A percentile compares a stretch with the other conserved stretches of the same genome.
These are phyloP conservation scores for Schoenoplectus tabernaemontani DNA, from an alignment of 202 grass and related monocot genomes.

Conservation along the genomic window DNA sequence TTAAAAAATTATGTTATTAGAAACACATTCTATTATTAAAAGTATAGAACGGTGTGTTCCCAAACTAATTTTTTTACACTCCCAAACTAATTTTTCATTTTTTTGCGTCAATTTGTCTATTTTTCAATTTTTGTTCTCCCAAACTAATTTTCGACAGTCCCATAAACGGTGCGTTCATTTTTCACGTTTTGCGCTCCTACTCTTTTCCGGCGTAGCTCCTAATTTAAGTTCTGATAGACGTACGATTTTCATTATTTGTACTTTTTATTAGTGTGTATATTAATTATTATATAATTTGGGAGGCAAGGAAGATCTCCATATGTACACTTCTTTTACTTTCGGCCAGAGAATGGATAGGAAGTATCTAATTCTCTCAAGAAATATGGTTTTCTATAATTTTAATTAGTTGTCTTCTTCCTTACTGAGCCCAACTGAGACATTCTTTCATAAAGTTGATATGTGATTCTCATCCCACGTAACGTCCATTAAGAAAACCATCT, in stretches of 20 bases:
- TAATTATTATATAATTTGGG: background rate
- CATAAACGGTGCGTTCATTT: too few species aligned
- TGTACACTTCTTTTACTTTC: slow-evolving; percentile 14
- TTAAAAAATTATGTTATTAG: too few species aligned
- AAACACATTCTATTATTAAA: too few species aligned
- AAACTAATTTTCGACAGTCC: too few species aligned
- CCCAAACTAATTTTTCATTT: too few species aligned
- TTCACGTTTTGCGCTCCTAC: too few species aligned
- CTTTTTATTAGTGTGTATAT: background rate
- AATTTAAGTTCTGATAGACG: background rate
- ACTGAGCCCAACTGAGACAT: slow-evolving; percentile 19
- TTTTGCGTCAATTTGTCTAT: too few species aligned
- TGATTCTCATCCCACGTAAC: slow-evolving; percentile 26
- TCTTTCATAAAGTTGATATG: background rate
- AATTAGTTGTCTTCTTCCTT: background rate
- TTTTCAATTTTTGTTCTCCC: too few species aligned
- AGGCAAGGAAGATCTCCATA: background rate
- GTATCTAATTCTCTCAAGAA: slow-evolving; percentile 20
- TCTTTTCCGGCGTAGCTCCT: too few species aligned
- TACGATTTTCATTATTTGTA: background rate
- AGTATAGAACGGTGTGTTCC: too few species aligned
- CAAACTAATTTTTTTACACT: too few species aligned
- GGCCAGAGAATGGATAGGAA: slow-evolving; percentile 10
- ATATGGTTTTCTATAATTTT: slow-evolving; percentile 3
- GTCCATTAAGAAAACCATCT: slow-evolving; percentile 9